Conservation (phyloP, 495 filamentous ascomycete species). For the Extremus antarcticus region DNA sequence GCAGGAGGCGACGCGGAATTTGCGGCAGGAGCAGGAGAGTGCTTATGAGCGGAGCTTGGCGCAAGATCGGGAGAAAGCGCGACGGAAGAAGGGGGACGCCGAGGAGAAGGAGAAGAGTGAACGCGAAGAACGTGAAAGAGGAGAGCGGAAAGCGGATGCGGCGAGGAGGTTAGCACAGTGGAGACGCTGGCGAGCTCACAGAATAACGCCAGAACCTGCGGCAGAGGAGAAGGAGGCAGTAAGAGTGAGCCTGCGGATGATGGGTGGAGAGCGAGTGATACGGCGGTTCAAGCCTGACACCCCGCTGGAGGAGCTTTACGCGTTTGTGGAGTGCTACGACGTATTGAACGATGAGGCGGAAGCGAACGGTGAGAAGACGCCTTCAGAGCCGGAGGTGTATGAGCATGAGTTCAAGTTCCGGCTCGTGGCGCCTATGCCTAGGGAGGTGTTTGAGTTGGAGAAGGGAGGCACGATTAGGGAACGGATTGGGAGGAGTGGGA, state of each 20-base stretch:
- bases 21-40: constrained; percentile 75
- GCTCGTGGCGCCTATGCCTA: constrained; percentile 72
- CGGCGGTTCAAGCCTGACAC: constrained; percentile 56
- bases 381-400: constrained; percentile 52
- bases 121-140: constrained; percentile 50
- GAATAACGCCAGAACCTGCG: constrained; percentile 56
- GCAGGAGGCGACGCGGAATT: constrained; percentile 62
- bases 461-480: constrained; percentile 52
- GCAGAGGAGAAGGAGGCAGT: constrained; percentile 54
- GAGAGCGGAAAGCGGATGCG: constrained; percentile 49
- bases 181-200: constrained; percentile 66
- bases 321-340: constrained; percentile 89
- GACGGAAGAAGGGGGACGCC: constrained; percentile 62
- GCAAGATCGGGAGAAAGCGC: constrained; percentile 70
- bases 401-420: constrained; percentile 70
- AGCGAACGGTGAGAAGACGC: constrained; percentile 22
- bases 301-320: constrained; percentile 80
- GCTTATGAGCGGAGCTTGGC: constrained; percentile 89
- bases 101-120: constrained; percentile 53
- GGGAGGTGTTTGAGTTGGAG: constrained; percentile 61
- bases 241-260: constrained; percentile 72
- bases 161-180: constrained; percentile 55
- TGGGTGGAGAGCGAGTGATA: constrained; percentile 59
- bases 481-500: constrained; percentile 72
- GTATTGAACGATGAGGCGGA: constrained; percentile 36